Evolutionary conservation across 2,329 filamentous ascomycete species (phyloP).

Genomic region (Exophiala sp.): DNA sequence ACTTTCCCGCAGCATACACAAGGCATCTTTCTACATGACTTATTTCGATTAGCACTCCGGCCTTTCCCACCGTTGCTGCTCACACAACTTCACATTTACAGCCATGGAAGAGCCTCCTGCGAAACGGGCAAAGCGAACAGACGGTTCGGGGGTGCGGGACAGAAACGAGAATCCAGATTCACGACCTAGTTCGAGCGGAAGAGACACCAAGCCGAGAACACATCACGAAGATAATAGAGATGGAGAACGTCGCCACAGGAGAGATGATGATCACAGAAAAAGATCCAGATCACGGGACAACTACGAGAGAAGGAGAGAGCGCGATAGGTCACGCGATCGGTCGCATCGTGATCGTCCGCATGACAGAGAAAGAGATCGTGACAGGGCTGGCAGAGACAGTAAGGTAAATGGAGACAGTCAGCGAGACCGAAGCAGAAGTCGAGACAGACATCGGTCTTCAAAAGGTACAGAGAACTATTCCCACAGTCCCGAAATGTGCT

Average conservation of each 20-base stretch:
- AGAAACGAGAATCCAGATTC: conserved; percentile 33
- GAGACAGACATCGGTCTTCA: conserved; percentile 34
- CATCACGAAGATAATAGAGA: conserved; percentile 23
- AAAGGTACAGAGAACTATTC: conserved; percentile 35
- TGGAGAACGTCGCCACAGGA: conserved; percentile 7
- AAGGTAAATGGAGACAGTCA: conserved; percentile 40
- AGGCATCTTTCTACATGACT: neutral
- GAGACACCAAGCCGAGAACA: conserved; percentile 31
- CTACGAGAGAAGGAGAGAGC: conserved; percentile 39
- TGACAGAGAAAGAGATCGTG: conserved; percentile 33
- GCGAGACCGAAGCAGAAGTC: conserved; percentile 33
- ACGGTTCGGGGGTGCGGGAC: conserved; percentile 63
- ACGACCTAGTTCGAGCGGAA: conserved; percentile 38
- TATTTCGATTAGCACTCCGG: neutral
- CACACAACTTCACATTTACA: neutral
- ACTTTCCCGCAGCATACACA: neutral
- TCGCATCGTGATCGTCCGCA: conserved; percentile 21
- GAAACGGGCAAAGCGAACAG: conserved; percentile 51
- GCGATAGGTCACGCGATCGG: conserved; percentile 44
- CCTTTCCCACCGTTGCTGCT: neutral
- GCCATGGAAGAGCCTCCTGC: conserved; percentile 53
- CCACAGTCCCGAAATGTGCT: conserved; percentile 3
- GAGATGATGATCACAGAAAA: conserved; percentile 22
- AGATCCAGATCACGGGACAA: conserved; percentile 24
- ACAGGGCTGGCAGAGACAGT: conserved; percentile 36